Evolutionary conservation across 2,329 filamentous ascomycete genomes (phyloP), one percentile per base, ranked within the genome.

Genomic region (Xylaria sp.): DNA sequence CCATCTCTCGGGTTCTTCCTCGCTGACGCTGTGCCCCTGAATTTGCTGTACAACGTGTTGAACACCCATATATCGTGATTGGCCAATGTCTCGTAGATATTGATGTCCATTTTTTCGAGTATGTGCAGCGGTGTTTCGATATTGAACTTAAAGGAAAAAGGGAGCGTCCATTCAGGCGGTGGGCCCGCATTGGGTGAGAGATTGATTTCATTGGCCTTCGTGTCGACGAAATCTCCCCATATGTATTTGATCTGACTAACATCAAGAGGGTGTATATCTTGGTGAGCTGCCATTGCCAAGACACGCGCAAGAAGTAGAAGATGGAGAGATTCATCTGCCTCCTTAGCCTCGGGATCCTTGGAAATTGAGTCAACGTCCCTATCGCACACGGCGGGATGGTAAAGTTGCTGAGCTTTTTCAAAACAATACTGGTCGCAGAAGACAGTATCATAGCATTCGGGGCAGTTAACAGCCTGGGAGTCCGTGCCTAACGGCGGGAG

Each of bases 11-110:
- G 84, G 64, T 86, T 92, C 68, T 95, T 89, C 38, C 91, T 86
- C 4, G 93, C 94, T 2, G 92, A 96, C 0, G 95, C 95, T 0
- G 93, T 97, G 54, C 92, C 95, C 23, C 95, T 87, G 75, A 97
- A 96, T 75, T 98, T 98, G 67, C 91, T 87, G 75, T 94, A 96
- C 4, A 97, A 83, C 0, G 93, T 97, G 77, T 98, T 97, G 72
- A 96, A 85, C 15, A 97, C 84, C 91, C 91, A 95, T 6, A 90
- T 77, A 69, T 93, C 90, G 73, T 90, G 88, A 23, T 80, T 76
- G 8, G 77, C 76, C 3, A 88, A 75, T 0, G 77, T 78, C 13
- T 79, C 81, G 73, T 89, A 94, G 54, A 93, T 87, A 72, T 94
- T 89, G 58, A 94, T 81, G 67, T 93, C 90, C 89, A 95, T 92